Conservation (phyloP, 805 yeast genomes). For the Teunomyces gatunensis region DNA sequence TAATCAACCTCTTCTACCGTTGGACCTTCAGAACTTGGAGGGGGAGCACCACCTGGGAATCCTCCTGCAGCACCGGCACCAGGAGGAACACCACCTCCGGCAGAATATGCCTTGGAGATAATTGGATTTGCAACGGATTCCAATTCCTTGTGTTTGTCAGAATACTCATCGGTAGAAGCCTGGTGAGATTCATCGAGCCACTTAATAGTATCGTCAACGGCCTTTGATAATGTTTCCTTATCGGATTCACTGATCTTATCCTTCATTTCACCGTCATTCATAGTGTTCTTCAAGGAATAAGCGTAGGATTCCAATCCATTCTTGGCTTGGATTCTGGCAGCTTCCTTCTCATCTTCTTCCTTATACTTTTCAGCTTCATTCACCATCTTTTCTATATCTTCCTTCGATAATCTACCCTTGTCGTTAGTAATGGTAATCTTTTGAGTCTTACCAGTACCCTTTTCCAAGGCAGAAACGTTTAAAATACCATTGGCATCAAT, state of each 20-base stretch:
- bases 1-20: conserved; percentile 43
- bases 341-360: conserved; percentile 81
- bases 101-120: conserved; percentile 32
- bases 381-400: conserved; percentile 96
- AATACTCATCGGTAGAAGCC: conserved; percentile 41
- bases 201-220: conserved; percentile 38
- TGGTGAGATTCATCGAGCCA: conserved; percentile 41
- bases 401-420: conserved; percentile 90
- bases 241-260: conserved; percentile 41
- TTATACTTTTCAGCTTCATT: conserved; percentile 95
- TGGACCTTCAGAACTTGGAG: conserved; percentile 30
- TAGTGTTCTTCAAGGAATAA: conserved; percentile 73
- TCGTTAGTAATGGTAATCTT: conserved; percentile 90
- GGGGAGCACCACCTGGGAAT: conserved; percentile 39
- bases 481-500: conserved; percentile 85
- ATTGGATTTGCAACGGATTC: conserved; percentile 41
- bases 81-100: conserved; percentile 21
- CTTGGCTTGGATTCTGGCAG: conserved; percentile 84
- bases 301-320: conserved; percentile 88
- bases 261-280: conserved; percentile 45
- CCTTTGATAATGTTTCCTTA: conserved; percentile 52
- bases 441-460: conserved; percentile 91
- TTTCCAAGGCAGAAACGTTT: conserved; percentile 84
- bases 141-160: conserved; percentile 41
- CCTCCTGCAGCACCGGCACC: conserved; percentile 41